A percentile compares a stretch with the other conserved stretches of the same genome.
Conservation (phyloP, 1,284 basidiomycete species). For the Ustilago lituana region DNA sequence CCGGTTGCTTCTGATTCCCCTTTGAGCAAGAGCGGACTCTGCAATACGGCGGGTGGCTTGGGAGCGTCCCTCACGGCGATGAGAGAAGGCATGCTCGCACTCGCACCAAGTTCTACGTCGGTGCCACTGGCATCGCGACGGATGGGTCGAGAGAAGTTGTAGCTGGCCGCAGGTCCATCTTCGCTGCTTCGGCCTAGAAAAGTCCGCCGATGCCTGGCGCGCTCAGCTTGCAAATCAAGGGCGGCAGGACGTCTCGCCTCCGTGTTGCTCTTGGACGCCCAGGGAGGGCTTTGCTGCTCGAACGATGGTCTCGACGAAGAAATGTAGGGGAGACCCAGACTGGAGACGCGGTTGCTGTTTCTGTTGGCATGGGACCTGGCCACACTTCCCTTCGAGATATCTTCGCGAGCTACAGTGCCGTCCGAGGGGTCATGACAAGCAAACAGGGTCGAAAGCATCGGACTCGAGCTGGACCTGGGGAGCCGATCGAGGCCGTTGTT, state of each 20-base stretch:
- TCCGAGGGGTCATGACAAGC: conserved; percentile 10
- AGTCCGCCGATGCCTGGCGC: conserved; percentile 23
- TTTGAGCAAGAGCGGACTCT: conserved; percentile 35
- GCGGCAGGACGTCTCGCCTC: conserved; percentile 4
- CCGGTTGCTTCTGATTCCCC: conserved; percentile 28
- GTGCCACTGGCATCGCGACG: conserved; percentile 8
- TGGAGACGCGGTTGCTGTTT: conserved; percentile 12
- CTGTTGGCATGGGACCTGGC: conserved; percentile 7
- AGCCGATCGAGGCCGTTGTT: background rate
- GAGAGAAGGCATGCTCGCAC: conserved; percentile 23
- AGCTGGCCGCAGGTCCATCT: conserved; percentile 11
- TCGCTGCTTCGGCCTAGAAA: conserved; percentile 20
- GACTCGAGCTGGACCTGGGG: conserved; percentile 21
- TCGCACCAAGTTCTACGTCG: conserved; percentile 2
- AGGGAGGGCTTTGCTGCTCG: conserved; percentile 27
- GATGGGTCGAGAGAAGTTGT: conserved; percentile 40
- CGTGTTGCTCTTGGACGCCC: conserved; percentile 17
- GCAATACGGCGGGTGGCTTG: conserved; percentile 17
- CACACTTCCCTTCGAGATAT: conserved; percentile 10
- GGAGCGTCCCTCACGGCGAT: conserved; percentile 5
- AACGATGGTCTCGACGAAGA: conserved; percentile 22
- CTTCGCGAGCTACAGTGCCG: conserved; percentile 1
- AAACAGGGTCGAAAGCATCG: conserved; percentile 30
- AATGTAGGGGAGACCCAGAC: conserved; percentile 31
- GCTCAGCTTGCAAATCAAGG: conserved; percentile 11